Percentiles rank a stretch among this genome's conserved stretches.
phyloP scores from a whole-genome alignment of 2,329 filamentous ascomycete genomes.

The Dactylellina cionopaga region DNA sequence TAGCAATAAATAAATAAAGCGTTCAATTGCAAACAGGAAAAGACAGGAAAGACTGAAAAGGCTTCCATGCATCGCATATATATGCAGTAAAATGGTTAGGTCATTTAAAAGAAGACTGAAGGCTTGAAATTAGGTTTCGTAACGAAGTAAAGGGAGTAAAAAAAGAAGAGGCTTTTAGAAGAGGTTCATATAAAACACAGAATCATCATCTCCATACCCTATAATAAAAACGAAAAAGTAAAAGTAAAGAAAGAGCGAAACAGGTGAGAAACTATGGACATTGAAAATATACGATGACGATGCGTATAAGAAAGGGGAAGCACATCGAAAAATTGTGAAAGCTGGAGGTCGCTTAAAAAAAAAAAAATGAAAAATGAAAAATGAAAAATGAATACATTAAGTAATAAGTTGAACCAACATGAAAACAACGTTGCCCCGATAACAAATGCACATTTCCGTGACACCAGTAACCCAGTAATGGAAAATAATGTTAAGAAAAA shows the following conservation, averaged over 20 bases:
- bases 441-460: conserved; percentile 46
- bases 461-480: conserved; percentile 37
- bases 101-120: no score
- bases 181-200: conserved; percentile 17
- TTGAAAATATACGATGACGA: conserved; percentile 50
- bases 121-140: conserved; percentile 6
- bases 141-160: not conserved
- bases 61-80: no score
- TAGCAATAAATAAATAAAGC: not conserved
- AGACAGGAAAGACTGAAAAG: not conserved
- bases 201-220: conserved; percentile 25
- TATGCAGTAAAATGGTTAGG: no score
- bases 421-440: conserved; percentile 33
- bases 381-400: conserved; percentile 31
- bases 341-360: conserved; percentile 33
- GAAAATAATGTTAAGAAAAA: conserved; percentile 29
- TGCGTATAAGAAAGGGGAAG: conserved; percentile 52
- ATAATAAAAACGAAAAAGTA: conserved; percentile 50
- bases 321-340: conserved; percentile 47
- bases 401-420: conserved; percentile 28
- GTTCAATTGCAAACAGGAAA: not conserved
- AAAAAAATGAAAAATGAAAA: not conserved
- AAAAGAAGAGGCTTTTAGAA: conserved; percentile 24
- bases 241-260: conserved; percentile 55
- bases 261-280: conserved; percentile 50